A percentile compares a stretch with the other conserved stretches of the same genome.
Conservation (phyloP, 139 green algal genomes). For the Micractinium sp. region DNA sequence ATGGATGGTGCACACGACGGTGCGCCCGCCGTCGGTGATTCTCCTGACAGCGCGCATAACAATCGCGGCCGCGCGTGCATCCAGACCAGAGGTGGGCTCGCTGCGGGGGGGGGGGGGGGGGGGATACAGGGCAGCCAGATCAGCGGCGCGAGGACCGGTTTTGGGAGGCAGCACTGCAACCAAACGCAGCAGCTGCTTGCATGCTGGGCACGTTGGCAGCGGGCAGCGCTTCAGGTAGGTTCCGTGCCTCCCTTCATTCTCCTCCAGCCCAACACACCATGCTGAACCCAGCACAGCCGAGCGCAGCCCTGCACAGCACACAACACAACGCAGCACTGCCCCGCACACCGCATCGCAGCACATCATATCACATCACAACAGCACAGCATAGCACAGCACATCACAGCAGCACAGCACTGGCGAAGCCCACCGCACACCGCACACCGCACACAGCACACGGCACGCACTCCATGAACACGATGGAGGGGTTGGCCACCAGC, state of each 20-base stretch:
- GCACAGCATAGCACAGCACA: background rate
- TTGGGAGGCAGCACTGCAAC: background rate
- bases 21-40: constrained; percentile 39
- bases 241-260: too few relatives aligned
- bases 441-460: background rate
- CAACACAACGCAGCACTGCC: too few relatives aligned
- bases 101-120: background rate
- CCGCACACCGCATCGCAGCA: background rate
- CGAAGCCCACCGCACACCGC: too few relatives aligned
- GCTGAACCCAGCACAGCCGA: background rate
- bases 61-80: constrained; percentile 48
- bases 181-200: background rate
- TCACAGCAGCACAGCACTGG: background rate
- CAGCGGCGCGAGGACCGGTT: background rate
- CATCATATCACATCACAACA: background rate
- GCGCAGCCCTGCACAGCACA: too few relatives aligned
- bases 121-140: background rate
- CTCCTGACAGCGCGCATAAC: constrained; percentile 56
- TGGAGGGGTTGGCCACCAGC: constrained; percentile 75
- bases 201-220: background rate
- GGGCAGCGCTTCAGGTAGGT: too few relatives aligned
- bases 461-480: constrained; percentile 56
- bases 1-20: constrained; percentile 64
- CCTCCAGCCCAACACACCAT: too few relatives aligned
- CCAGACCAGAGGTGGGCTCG: constrained; percentile 49